Base-by-base conservation (phyloP, 129 eudicot genomes). In the Dittrichia graveolens region DNA sequence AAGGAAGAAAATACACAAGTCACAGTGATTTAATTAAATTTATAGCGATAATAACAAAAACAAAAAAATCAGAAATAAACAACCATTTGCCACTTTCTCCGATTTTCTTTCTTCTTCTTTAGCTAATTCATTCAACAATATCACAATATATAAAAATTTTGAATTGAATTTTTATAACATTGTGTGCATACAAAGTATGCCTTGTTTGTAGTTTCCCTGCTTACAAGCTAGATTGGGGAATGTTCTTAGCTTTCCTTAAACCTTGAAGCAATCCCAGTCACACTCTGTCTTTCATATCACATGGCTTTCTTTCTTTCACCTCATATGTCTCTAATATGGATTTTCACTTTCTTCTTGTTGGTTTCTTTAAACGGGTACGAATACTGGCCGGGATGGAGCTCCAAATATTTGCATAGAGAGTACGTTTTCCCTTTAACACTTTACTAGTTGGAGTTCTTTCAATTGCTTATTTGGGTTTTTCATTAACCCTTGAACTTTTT, bases 211-310 rank as follows among this genome's bases (percentile, higher is more conserved):
- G 65, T 11, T 73, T 60, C 40, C 59, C 58, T 71, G 31, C 8
- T 60, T 13, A 4, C 62, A 69, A 58, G n/a, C n/a, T n/a, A n/a
- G 70, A 73, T 40, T 53, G 56, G 40, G 45, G 70, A 75, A 75
- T 81, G 81, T 81, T 81, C 81, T 71, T 81, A 71, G 75, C 78
- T 76, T 76, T 15, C 40, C 47, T 81, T 31, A 73, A 70, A 65
- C 81, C 72, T 41, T 65, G 49, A 81, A 70, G 85, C 77, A 62
- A 81, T 43, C 80, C 64, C 66, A 53, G 24, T 55, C 61, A 6
- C 48, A 24, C 24, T 61, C 43, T 43, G 59, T 42, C 15, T 49
- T 49, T 58, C 37, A 8, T 48, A 10, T 40, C 82, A 16, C 37
- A 24, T 24, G 31, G 2, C 31, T 2, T 24, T 34, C 10, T 53